Evolutionary conservation across 441 rosid species (phyloP).

Genomic region (Pelargonium fulgidum): DNA sequence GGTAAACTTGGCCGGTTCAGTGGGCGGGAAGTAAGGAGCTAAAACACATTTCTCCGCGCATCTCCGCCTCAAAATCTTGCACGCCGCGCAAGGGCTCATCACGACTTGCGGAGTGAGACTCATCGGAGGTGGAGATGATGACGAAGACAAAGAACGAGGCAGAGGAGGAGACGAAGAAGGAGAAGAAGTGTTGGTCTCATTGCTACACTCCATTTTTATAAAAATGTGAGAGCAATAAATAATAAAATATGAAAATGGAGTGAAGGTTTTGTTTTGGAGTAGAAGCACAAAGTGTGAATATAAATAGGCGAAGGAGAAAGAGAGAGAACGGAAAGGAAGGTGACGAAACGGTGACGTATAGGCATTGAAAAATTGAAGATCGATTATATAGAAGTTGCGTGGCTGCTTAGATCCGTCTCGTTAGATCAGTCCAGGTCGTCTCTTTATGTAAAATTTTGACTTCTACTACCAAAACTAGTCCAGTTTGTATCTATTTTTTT

Average conservation of each 20-base stretch:
- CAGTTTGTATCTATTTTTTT: too few species aligned
- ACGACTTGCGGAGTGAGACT: background rate
- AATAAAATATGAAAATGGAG: background rate
- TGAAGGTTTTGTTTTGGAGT: background rate
- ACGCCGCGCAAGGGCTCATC: slow-evolving; percentile 14
- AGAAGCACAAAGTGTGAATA: background rate
- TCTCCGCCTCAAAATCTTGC: slow-evolving; percentile 19
- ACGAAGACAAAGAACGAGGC: too few species aligned
- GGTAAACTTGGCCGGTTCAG: slow-evolving; percentile 23
- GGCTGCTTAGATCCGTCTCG: too few species aligned
- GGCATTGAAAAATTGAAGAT: background rate
- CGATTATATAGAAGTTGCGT: too few species aligned
- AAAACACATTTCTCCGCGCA: slow-evolving; percentile 19
- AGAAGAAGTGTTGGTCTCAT: too few species aligned
- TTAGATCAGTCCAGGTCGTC: background rate
- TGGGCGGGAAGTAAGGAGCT: slow-evolving; percentile 23
- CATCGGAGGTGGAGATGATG: too few species aligned
- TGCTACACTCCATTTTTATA: too few species aligned
- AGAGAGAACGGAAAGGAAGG: background rate
- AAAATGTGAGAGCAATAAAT: too few species aligned
- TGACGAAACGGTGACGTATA: background rate
- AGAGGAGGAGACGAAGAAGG: too few species aligned
- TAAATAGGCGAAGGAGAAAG: background rate
- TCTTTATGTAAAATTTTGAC: too few species aligned
- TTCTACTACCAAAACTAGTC: too few species aligned